Evolutionary conservation across 2,329 filamentous ascomycete species (phyloP), one percentile per base, ranked within the genome.

Genomic region (Arthrobotrys sinensis): DNA sequence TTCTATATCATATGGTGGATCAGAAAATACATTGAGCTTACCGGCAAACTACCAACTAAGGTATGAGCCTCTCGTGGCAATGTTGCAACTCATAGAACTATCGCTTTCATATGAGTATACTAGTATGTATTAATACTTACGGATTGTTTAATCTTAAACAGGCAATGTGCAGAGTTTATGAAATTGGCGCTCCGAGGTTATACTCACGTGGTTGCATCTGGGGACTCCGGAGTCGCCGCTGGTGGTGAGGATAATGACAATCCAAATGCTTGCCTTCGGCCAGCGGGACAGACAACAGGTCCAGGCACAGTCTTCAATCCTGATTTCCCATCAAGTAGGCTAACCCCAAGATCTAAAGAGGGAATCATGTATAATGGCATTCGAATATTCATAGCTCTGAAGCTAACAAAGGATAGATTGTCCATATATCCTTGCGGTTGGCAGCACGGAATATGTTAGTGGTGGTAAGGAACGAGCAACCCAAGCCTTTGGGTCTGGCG

Each of bases 1-100:
- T 76, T 86, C 85, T 43, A 87, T 90, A 80, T 88, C 86, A 2
- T 89, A 90, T 81, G 88, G 88, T 55, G 86, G 86, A 48, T 85
- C 86, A 50, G 89, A 90, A 82, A 83, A 84, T 4, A 87, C 87
- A 21, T 84, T 90, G 19, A 14, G 11, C 1, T 38, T 72, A 10
- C 88, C 89, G 0, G 83, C 85, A 4, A 84, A 83, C 79, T 91
- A 91, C 83, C 87, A 89, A 80, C 84, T 87, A 79, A 65, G 68
- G 68, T 72, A 38, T 11, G 16, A n/a, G 32, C n/a, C n/a, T n/a
- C n/a, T n/a, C n/a, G n/a, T n/a, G n/a, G n/a, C n/a, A n/a, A n/a
- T n/a, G n/a, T n/a, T n/a, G n/a, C n/a, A n/a, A n/a, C n/a, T n/a
- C n/a, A n/a, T n/a, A n/a, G n/a, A n/a, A n/a, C n/a, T n/a, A n/a